Base-by-base conservation (phyloP, 2,329 filamentous ascomycete genomes). In the Colletotrichum sp. region DNA sequence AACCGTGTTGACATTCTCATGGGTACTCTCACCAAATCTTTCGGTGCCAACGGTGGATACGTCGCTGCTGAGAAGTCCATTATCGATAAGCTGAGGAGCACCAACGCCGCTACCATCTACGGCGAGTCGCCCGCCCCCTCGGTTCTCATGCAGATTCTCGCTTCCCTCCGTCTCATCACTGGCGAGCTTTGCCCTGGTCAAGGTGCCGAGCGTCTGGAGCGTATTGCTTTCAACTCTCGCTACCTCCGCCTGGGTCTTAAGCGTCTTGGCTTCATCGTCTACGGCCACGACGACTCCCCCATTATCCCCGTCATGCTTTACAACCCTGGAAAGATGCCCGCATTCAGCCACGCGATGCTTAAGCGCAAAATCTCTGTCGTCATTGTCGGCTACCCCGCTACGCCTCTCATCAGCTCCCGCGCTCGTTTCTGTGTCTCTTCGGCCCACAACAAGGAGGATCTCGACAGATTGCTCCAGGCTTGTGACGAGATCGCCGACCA, bases 301-400 rank as follows among this genome's bases (percentile, higher is more conserved):
- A 99, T 99, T 80, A 96, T 99, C 80, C 97, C 97, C 70, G 86
- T 99, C 79, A 91, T 98, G 82, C 92, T 99, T 32, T 99, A 98
- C 90, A 95, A 99, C 87, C 97, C 97, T n/a, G 97, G 95, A 81
- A 99, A 99, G 88, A 98, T 99, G 90, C 95, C 96, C 6, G 96
- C 97, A 75, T 99, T 99, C 86, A 98, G 96, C 66, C 97, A 98
- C 84, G 97, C 99, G 85, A 99, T 99, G 97, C 92, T 99, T 76
- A 95, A 95, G 87, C 95, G 97, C 82, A 99, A 98, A 86, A 99
- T 99, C 80, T 97, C 96, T 0, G 95, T 99, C 68, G 97, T 99
- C 52, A 95, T 99, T 62, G 97, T 99, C 77, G 97, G 96, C 69
- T 99, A 99, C 84, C 97, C 97, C 8, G 97, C 96, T 10, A 99